These are phyloP conservation scores for Leptographium galeiforme DNA, from an alignment of 2,329 filamentous ascomycete genomes.

Conservation along the genomic window DNA sequence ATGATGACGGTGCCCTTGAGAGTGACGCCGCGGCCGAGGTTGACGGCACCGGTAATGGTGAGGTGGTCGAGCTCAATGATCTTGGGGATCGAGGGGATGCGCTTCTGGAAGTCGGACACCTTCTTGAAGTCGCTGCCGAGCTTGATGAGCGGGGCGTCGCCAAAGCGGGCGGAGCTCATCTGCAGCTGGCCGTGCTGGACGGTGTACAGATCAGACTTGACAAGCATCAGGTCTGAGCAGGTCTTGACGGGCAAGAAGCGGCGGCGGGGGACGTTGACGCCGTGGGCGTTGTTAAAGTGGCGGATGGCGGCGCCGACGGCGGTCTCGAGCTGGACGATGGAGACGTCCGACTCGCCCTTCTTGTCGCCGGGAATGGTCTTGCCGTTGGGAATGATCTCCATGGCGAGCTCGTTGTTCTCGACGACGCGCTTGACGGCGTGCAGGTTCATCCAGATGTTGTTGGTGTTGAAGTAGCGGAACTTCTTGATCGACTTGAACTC, in stretches of 20 bases:
- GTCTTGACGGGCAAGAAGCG: conserved; percentile 99
- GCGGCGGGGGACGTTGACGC: conserved; percentile 93
- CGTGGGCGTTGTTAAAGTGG: conserved; percentile 96
- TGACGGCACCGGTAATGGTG: conserved; percentile 94
- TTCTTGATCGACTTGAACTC: conserved; percentile 99
- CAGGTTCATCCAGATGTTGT: conserved; percentile 99
- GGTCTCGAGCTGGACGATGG: conserved; percentile 95
- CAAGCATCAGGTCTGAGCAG: conserved; percentile 97
- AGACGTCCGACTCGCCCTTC: conserved; percentile 98
- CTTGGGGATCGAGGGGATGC: conserved; percentile 77
- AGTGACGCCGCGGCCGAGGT: conserved; percentile 87
- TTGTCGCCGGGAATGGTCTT: conserved; percentile 98
- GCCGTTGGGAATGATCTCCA: conserved; percentile 99
- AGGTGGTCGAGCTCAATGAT: conserved; percentile 88
- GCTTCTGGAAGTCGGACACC: conserved; percentile 90
- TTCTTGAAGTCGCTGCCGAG: conserved; percentile 99
- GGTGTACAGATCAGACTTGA: conserved; percentile 98
- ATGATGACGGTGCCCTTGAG: conserved; percentile 99
- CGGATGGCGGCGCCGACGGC: conserved; percentile 96
- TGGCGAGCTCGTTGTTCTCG: conserved; percentile 93
- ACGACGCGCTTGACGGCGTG: conserved; percentile 97
- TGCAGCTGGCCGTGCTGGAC: conserved; percentile 96
- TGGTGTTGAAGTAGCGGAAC: conserved; percentile 99
- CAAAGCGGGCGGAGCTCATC: conserved; percentile 93
- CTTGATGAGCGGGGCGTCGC: conserved; percentile 95